Evolutionary conservation across 805 yeast species (phyloP).

Genomic region (Wickerhamomyces pijperi): DNA sequence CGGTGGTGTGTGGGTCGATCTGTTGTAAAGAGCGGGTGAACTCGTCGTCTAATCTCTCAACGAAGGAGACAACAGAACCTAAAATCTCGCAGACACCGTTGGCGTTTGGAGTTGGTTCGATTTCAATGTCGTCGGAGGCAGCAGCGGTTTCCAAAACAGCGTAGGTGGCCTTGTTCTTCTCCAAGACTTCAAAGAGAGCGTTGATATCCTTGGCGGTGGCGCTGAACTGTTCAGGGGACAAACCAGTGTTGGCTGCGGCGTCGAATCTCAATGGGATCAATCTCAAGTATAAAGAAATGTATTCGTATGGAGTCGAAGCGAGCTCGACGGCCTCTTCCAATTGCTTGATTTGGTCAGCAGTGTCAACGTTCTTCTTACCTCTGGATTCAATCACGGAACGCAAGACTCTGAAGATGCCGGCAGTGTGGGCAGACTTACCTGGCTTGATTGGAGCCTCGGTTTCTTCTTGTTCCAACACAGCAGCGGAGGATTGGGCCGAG

Average conservation of each 20-base stretch:
- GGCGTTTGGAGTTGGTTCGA: conserved; percentile 53
- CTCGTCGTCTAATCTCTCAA: conserved; percentile 94
- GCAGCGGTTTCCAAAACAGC: conserved; percentile 69
- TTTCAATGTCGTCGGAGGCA: conserved; percentile 57
- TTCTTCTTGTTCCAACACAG: conserved; percentile 19
- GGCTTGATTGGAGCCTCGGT: conserved; percentile 24
- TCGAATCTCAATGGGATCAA: conserved; percentile 86
- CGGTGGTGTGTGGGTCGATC: conserved; percentile 91
- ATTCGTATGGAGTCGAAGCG: conserved; percentile 58
- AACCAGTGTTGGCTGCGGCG: conserved; percentile 50
- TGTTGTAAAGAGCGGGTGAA: conserved; percentile 77
- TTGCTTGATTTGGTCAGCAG: conserved; percentile 59
- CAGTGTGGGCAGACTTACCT: conserved; percentile 15
- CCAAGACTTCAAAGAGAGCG: conserved; percentile 56
- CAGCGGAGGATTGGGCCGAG: conserved; percentile 3
- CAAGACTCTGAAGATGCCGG: conserved; percentile 56
- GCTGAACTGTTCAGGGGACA: conserved; percentile 79
- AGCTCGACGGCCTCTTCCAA: conserved; percentile 48
- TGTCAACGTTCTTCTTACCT: conserved; percentile 91
- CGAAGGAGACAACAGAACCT: conserved; percentile 78
- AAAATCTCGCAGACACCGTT: conserved; percentile 64
- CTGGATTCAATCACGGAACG: conserved; percentile 74
- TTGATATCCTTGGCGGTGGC: conserved; percentile 51
- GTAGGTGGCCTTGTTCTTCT: conserved; percentile 42
- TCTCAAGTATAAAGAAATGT: conserved; percentile 65